Base-by-base conservation (phyloP, 2,329 filamentous ascomycete genomes). In the Fusarium redolens region DNA sequence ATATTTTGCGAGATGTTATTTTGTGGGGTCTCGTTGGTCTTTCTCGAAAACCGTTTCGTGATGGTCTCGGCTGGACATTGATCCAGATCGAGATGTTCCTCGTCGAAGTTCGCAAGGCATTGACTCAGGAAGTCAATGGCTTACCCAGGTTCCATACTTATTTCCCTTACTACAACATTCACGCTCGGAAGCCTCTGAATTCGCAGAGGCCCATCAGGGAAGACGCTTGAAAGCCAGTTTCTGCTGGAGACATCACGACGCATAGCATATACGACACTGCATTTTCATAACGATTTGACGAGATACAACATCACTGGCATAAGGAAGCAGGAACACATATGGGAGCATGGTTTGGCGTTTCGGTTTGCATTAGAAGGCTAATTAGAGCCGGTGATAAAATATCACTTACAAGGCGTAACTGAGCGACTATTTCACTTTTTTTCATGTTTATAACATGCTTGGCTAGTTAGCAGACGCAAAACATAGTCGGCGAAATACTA, bases 51-150 rank as follows among this genome's bases (percentile, higher is more conserved):
- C 82, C 84, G 2, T 81, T 85, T 55, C 80, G 81, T 13, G 79
- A 82, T 18, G 83, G 83, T 1, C 77, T 85, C 4, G 71, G 77
- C 9, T 85, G 84, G 84, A 84, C 83, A 1, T 50, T 72, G 31
- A 61, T 83, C 20, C 82, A 85, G 71, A 83, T 84, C 37, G 82
- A 85, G 70, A 82, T 85, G 77, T 84, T 85, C 40, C 79, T 85
- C 9, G 73, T 85, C 33, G 80, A 83, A 15, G 83, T 85, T 11
- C 79, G 84, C 37, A 83, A 82, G 71, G 72, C 80, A 14, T 64
- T 85, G n/a, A 80, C 76, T 47, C 80, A 81, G 25, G 78, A 80
- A 25, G 75, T 73, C 13, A 78, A 81, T 25, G 79, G 79, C 7
- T n/a, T 82, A 25, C 80, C 81, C 0, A 76, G 71, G 50, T 80